A percentile compares a stretch with the other conserved stretches of the same genome.
phyloP scores from a whole-genome alignment of 257 asterid genomes.

The Coffea eugenioides region DNA sequence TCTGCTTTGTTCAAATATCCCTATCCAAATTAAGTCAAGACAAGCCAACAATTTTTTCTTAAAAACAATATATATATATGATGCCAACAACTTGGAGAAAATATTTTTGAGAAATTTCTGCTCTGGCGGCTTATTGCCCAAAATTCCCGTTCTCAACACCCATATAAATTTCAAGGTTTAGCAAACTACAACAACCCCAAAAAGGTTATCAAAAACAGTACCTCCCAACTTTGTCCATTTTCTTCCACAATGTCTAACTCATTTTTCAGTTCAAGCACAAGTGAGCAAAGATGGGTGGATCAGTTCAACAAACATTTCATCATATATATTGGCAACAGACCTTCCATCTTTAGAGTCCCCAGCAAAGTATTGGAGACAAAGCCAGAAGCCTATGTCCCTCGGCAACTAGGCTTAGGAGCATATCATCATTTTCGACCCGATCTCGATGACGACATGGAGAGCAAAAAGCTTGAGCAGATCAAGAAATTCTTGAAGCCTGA shows the following conservation, averaged over 20 bases:
- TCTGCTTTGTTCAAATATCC: no score
- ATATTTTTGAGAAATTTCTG: background rate
- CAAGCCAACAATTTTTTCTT: no score
- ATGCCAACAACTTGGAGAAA: background rate
- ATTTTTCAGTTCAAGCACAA: background rate
- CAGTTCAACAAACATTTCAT: background rate
- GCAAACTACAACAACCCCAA: background rate
- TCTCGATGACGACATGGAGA: conserved; percentile 22
- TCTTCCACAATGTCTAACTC: background rate
- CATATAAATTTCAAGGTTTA: background rate
- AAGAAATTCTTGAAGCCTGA: conserved; percentile 5
- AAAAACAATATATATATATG: no score
- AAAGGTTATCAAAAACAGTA: background rate
- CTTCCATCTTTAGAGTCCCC: conserved; percentile 28
- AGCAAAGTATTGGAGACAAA: conserved; percentile 16
- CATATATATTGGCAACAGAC: background rate
- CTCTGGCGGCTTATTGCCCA: background rate
- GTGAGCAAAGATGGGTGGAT: conserved; percentile 6
- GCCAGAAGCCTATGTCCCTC: conserved; percentile 39
- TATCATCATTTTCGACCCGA: conserved; percentile 43
- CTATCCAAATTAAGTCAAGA: no score
- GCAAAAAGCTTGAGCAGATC: conserved; percentile 29
- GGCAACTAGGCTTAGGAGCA: conserved; percentile 33
- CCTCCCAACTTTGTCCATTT: background rate
- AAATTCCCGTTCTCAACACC: background rate